phyloP scores from a whole-genome alignment of 73 alveolate species.

The Strombidium stylifer region DNA sequence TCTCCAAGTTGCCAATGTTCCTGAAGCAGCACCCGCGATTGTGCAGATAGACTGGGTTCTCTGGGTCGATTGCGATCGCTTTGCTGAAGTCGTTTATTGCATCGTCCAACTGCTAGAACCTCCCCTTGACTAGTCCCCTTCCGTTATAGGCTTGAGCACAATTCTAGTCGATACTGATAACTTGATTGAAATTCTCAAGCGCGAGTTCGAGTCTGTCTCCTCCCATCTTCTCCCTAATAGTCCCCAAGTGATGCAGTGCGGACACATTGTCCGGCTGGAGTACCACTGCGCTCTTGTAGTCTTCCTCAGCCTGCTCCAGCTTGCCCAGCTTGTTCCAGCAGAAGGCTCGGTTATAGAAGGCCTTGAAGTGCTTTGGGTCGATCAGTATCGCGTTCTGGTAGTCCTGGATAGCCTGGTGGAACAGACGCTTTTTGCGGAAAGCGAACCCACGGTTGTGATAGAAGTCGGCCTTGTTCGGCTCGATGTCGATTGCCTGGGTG shows the following conservation, averaged over 20 bases:
- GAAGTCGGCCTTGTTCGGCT: slow-evolving; percentile 95
- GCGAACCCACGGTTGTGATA: slow-evolving; percentile 98
- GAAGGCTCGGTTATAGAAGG: slow-evolving; percentile 95
- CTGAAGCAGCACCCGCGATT: slow-evolving; percentile 97
- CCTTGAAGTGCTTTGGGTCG: slow-evolving; percentile 91
- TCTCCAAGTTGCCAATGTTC: slow-evolving; percentile 85
- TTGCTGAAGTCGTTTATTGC: slow-evolving; percentile 92
- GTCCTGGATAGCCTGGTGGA: slow-evolving; percentile 88
- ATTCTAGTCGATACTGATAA: slow-evolving; percentile 81
- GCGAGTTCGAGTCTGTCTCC: slow-evolving; percentile 84
- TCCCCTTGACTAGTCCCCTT: slow-evolving; percentile 94
- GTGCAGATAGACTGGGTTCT: slow-evolving; percentile 97
- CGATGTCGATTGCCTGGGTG: slow-evolving; percentile 89
- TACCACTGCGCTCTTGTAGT: slow-evolving; percentile 75
- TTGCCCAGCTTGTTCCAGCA: slow-evolving; percentile 96
- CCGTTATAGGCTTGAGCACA: slow-evolving; percentile 97
- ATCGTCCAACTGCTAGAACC: slow-evolving; percentile 89
- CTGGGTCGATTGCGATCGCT: slow-evolving; percentile 86
- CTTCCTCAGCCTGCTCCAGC: slow-evolving; percentile 93
- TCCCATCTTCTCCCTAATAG: slow-evolving; percentile 88
- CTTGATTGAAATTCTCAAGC: slow-evolving; percentile 83
- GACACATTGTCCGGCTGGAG: slow-evolving; percentile 84
- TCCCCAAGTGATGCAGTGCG: slow-evolving; percentile 93
- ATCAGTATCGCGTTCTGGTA: slow-evolving; percentile 84
- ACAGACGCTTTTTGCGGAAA: slow-evolving; percentile 86